Evolutionary conservation across 2,329 filamentous ascomycete species (phyloP).

Genomic region (Aspergillus aculeatus): DNA sequence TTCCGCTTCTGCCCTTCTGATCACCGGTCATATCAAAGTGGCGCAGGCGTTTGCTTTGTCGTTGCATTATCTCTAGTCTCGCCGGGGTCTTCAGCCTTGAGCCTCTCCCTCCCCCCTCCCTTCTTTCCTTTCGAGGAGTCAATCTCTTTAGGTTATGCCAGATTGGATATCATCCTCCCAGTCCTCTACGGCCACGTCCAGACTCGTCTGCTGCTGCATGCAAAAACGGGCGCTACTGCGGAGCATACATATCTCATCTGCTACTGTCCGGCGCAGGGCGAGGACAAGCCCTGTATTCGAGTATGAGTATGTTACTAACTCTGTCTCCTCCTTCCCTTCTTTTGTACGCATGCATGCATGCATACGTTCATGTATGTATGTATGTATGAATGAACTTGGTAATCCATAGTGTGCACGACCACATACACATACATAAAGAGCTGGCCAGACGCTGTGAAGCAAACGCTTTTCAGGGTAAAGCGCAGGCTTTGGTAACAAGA

Average conservation of each 20-base stretch:
- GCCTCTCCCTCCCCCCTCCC: background rate
- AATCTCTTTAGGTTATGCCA: no score
- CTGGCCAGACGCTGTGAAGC: background rate
- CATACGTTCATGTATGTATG: no score
- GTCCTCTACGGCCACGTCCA: background rate
- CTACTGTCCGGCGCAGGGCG: constrained; percentile 2
- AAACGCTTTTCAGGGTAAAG: background rate
- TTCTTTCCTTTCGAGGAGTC: no score
- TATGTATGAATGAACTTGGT: background rate
- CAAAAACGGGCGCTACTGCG: constrained; percentile 20
- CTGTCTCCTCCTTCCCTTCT: background rate
- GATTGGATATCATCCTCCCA: background rate
- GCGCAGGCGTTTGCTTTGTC: constrained; percentile 4
- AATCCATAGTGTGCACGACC: background rate
- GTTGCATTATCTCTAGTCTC: background rate
- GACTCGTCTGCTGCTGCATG: constrained; percentile 16
- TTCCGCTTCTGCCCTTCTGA: background rate
- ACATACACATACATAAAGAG: background rate
- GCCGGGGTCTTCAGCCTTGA: background rate
- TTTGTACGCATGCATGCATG: background rate
- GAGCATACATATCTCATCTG: constrained; percentile 11
- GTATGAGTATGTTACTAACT: background rate
- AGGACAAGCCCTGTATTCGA: background rate
- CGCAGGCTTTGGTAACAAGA: no score
- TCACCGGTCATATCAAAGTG: background rate